phyloP scores from a whole-genome alignment of 768 basidiomycete genomes.

The Leccinum olivaceopallidum region DNA sequence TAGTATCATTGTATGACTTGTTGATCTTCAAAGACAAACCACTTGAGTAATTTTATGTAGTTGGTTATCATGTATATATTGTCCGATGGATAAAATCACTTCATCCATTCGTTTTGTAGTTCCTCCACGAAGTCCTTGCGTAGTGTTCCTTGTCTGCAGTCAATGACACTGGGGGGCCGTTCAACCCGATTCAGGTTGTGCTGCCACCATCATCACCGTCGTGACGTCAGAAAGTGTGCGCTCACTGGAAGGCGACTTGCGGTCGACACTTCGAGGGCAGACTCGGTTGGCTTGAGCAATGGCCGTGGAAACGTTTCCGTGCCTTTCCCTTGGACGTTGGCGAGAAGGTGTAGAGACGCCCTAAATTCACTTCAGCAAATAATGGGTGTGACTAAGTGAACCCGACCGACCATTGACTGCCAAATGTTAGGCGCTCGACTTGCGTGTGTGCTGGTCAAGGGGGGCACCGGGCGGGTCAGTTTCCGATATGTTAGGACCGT shows the following conservation, averaged over 20 bases:
- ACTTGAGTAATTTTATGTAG: conserved; percentile 9
- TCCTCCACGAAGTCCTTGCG: background rate
- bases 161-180: background rate
- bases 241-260: background rate
- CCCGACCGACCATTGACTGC: background rate
- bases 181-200: too few relatives aligned
- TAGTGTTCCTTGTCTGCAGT: background rate
- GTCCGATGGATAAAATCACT: background rate
- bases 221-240: too few relatives aligned
- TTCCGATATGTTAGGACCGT: conserved; percentile 71
- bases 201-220: too few relatives aligned
- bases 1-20: conserved; percentile 86
- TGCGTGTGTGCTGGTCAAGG: background rate
- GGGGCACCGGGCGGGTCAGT: conserved; percentile 46
- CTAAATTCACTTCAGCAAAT: conserved; percentile 76
- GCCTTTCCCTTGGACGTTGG: too few relatives aligned
- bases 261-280: background rate
- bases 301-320: background rate
- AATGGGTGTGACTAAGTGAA: background rate
- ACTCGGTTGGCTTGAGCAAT: background rate
- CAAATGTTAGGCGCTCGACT: background rate
- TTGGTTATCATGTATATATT: conserved; percentile 1
- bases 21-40: conserved; percentile 75
- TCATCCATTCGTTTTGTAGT: background rate
- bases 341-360: conserved; percentile 68